phyloP scores from a whole-genome alignment of 768 basidiomycete genomes.

The Rhodocollybia butyracea region DNA sequence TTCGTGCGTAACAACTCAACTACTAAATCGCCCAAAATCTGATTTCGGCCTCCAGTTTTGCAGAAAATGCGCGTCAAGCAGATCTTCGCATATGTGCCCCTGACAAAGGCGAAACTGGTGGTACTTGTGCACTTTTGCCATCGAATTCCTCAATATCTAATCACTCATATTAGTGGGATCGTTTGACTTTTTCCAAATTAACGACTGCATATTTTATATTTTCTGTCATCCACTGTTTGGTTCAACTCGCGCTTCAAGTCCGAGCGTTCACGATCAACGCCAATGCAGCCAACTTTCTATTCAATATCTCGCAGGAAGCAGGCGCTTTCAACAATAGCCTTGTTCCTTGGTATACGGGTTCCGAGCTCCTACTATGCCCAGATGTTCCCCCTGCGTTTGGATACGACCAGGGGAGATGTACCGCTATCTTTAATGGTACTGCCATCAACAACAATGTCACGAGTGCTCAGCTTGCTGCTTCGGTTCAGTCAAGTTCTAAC shows the following conservation, averaged over 20 bases:
- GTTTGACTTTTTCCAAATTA: conserved; percentile 64
- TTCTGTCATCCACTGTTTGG: conserved; percentile 59
- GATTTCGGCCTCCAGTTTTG: conserved; percentile 1
- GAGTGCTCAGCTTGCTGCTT: neutral
- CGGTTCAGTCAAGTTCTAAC: neutral
- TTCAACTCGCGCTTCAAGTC: conserved; percentile 69
- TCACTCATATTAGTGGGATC: conserved; percentile 51
- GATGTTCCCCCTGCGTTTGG: conserved; percentile 41
- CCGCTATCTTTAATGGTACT: conserved; percentile 53
- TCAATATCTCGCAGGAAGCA: conserved; percentile 46
- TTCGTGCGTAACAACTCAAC: conserved; percentile 6
- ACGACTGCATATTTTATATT: conserved; percentile 66
- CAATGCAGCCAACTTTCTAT: conserved; percentile 50
- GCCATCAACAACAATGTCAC: conserved; percentile 15
- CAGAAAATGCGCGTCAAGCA: conserved; percentile 37
- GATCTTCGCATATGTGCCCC: conserved; percentile 32
- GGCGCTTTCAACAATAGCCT: conserved; percentile 43
- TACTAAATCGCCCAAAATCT: neutral
- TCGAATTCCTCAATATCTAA: neutral
- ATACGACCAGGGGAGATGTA: conserved; percentile 35
- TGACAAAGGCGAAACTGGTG: conserved; percentile 42
- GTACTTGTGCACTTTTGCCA: conserved; percentile 30
- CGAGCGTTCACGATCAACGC: conserved; percentile 65
- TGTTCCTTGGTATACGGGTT: conserved; percentile 46
- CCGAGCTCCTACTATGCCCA: conserved; percentile 57